phyloP scores from a whole-genome alignment of 2,329 filamentous ascomycete genomes.

The Helotiales sp. region DNA sequence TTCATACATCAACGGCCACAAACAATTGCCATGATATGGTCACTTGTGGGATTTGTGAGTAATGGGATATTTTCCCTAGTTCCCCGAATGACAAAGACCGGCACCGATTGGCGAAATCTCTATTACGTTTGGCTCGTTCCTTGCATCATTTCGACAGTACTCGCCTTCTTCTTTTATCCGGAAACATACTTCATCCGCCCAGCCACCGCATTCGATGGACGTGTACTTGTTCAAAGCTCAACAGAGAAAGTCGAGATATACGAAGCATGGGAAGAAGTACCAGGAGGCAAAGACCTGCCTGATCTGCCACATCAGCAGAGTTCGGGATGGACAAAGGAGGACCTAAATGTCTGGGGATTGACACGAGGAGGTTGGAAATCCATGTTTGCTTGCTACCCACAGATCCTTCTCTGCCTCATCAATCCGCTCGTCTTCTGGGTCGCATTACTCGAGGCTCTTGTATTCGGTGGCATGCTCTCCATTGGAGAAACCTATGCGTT shows the following conservation, averaged over 20 bases:
- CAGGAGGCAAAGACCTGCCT: conserved; percentile 14
- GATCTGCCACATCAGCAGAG: background rate
- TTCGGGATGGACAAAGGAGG: background rate
- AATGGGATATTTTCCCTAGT: conserved; percentile 2
- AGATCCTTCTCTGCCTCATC: conserved; percentile 36
- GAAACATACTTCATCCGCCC: conserved; percentile 20
- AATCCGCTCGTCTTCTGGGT: conserved; percentile 54
- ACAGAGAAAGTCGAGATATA: conserved; percentile 20
- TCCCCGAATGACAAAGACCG: conserved; percentile 3
- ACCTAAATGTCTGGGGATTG: conserved; percentile 11
- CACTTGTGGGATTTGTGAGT: conserved; percentile 6
- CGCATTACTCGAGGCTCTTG: conserved; percentile 2
- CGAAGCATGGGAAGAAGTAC: conserved; percentile 16
- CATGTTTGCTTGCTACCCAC: conserved; percentile 13
- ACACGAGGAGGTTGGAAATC: conserved; percentile 13
- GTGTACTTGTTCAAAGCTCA: conserved; percentile 12
- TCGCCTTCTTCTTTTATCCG: conserved; percentile 12
- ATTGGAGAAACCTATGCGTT: conserved; percentile 3
- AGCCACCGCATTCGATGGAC: conserved; percentile 17
- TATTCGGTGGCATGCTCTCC: conserved; percentile 12
- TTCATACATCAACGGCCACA: conserved; percentile 19
- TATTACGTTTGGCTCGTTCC: conserved; percentile 9
- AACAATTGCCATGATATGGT: conserved; percentile 16
- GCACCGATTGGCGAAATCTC: conserved; percentile 8
- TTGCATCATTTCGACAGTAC: background rate